phyloP scores from a whole-genome alignment of 2,329 filamentous ascomycete genomes.

The Fusarium incarnatum region DNA sequence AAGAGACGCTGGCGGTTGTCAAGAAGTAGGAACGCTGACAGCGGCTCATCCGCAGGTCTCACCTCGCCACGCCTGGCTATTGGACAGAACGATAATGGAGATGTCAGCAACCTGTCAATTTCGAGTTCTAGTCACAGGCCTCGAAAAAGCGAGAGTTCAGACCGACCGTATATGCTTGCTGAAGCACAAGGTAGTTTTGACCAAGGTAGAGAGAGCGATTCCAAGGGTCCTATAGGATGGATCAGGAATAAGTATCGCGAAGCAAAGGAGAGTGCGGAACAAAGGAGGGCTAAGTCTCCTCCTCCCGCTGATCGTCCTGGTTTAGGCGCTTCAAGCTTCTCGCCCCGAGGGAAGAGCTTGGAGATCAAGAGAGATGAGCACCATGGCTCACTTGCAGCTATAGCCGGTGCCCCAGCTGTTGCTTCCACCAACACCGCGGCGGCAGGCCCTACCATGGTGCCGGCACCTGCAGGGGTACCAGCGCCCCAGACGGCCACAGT shows the following conservation, averaged over 20 bases:
- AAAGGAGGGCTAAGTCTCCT: constrained; percentile 68
- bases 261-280: constrained; percentile 67
- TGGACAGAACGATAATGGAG: constrained; percentile 72
- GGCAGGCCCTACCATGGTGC: constrained; percentile 1
- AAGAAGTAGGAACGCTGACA: constrained; percentile 69
- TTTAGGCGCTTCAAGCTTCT: constrained; percentile 45
- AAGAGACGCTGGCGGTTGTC: constrained; percentile 80
- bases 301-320: constrained; percentile 57
- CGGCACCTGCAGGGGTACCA: constrained; percentile 6
- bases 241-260: constrained; percentile 71
- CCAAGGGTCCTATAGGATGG: constrained; percentile 66
- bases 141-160: constrained; percentile 64
- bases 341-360: constrained; percentile 60
- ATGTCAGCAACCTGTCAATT: constrained; percentile 75
- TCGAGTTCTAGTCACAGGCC: constrained; percentile 67
- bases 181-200: constrained; percentile 57
- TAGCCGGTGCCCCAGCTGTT: constrained; percentile 25
- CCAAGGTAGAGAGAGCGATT: constrained; percentile 58
- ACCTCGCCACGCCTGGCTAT: constrained; percentile 60
- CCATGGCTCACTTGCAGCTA: constrained; percentile 18
- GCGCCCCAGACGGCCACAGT: constrained; percentile 23
- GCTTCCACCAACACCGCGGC: constrained; percentile 12
- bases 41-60: constrained; percentile 57
- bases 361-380: constrained; percentile 58
- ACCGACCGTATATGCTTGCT: constrained; percentile 54